Conservation (phyloP, 768 basidiomycete genomes). For the Leccinum incarnatum region DNA sequence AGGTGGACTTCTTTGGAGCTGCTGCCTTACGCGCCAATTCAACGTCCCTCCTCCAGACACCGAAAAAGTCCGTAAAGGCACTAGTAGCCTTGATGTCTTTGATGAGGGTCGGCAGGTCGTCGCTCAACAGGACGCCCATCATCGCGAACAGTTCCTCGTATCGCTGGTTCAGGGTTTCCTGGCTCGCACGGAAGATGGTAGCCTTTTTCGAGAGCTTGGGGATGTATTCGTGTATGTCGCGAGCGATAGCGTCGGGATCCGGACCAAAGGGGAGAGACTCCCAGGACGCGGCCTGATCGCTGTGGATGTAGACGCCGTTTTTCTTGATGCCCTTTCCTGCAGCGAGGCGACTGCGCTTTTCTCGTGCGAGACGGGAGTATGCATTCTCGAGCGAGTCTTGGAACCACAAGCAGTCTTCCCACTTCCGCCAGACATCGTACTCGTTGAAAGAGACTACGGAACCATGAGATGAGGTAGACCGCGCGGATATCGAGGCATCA, state of each 20-base stretch:
- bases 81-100: conserved; percentile 59
- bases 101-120: conserved; percentile 63
- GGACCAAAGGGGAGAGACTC: conserved; percentile 84
- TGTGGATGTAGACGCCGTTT: conserved; percentile 63
- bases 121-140: conserved; percentile 55
- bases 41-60: conserved; percentile 69
- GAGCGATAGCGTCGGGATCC: conserved; percentile 70
- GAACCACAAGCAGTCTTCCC: conserved; percentile 82
- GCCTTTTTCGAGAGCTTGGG: conserved; percentile 71
- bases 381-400: conserved; percentile 68
- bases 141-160: conserved; percentile 57
- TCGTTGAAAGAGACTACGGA: conserved; percentile 39
- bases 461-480: conserved; percentile 33
- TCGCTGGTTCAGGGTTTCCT: conserved; percentile 62
- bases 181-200: conserved; percentile 68
- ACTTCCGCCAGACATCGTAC: conserved; percentile 75
- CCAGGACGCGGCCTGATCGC: conserved; percentile 76
- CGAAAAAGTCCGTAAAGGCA: conserved; percentile 73
- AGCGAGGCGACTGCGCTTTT: conserved; percentile 63
- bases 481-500: conserved; percentile 26
- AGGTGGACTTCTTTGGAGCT: conserved; percentile 14
- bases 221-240: conserved; percentile 61
- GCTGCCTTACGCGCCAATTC: conserved; percentile 51
- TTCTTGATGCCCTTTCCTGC: conserved; percentile 77
- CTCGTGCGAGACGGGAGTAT: conserved; percentile 59